phyloP scores from a whole-genome alignment of 225 moss, liverwort and hornwort species.

The Bryoerythrophyllum caledonicum region DNA sequence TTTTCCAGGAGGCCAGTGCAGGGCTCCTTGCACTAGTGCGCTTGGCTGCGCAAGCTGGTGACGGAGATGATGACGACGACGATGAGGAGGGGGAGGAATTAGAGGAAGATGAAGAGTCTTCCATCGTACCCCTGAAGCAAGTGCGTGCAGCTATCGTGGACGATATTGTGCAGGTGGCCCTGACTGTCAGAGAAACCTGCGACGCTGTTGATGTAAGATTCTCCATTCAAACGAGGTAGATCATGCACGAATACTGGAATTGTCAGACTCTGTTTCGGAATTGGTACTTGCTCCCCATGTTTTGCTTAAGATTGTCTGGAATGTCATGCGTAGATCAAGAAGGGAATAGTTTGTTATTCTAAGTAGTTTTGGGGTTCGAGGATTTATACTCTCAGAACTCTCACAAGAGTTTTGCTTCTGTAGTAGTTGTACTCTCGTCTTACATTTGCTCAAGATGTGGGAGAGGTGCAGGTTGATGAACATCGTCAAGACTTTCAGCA shows the following conservation, averaged over 20 bases:
- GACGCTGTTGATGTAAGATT: constrained; percentile 34
- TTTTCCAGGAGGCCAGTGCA: constrained; percentile 73
- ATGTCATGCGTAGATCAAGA: no score
- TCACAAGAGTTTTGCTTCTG: no score
- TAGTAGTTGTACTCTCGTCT: background rate
- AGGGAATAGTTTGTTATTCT: no score
- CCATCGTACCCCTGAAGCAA: constrained; percentile 27
- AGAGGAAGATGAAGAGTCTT: constrained; percentile 29
- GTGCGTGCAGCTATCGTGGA: constrained; percentile 48
- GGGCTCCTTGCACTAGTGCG: constrained; percentile 67
- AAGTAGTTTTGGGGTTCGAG: no score
- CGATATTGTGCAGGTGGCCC: constrained; percentile 44
- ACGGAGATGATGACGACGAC: constrained; percentile 23
- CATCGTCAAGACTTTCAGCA: constrained; percentile 50
- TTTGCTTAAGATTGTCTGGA: constrained; percentile 5
- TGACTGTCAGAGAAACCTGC: constrained; percentile 39
- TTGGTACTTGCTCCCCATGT: background rate
- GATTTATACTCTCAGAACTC: no score
- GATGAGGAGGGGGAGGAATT: constrained; percentile 25
- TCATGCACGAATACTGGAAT: background rate
- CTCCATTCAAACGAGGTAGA: background rate
- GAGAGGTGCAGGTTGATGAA: constrained; percentile 50
- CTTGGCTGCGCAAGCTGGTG: constrained; percentile 42
- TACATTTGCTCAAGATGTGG: constrained; percentile 29
- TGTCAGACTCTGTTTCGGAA: background rate